These are phyloP conservation scores for Aspergillus sp. DNA, from an alignment of 2,329 filamentous ascomycete species.

Conservation along the genomic window DNA sequence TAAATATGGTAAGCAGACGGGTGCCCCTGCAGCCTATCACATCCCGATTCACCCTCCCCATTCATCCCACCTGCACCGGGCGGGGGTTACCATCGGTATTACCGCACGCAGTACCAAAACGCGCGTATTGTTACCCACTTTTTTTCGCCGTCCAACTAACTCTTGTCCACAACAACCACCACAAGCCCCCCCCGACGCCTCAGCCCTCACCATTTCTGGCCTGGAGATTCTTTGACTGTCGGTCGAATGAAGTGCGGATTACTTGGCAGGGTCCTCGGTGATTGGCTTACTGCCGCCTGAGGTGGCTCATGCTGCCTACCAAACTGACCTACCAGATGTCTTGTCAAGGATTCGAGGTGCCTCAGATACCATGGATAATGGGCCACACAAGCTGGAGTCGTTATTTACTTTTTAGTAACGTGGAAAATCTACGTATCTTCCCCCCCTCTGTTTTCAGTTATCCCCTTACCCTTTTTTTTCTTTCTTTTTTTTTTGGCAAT, in stretches of 20 bases:
- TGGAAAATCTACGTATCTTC: not conserved
- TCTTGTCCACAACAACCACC: not conserved
- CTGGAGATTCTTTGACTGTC: not conserved
- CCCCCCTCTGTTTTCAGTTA: not conserved
- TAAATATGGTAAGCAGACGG: conserved; percentile 8
- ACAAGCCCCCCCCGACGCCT: not conserved
- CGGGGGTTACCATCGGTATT: not conserved
- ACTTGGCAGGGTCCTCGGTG: conserved; percentile 1
- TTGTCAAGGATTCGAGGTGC: not conserved
- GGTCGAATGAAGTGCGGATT: not conserved
- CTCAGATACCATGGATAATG: conserved; percentile 5
- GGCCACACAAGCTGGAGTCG: not conserved
- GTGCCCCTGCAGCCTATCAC: not conserved
- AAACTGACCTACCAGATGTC: not conserved
- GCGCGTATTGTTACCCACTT: conserved; percentile 3
- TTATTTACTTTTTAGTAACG: not conserved
- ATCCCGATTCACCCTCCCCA: not conserved
- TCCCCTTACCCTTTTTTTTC: not conserved
- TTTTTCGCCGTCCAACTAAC: not conserved
- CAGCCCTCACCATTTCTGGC: not conserved
- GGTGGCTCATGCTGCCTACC: conserved; percentile 3
- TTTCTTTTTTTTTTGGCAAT: not conserved
- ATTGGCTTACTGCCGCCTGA: not conserved
- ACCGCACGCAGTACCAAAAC: conserved; percentile 2
- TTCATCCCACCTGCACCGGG: not conserved